These are phyloP conservation scores for Penicillium roqueforti DNA, from an alignment of 495 filamentous ascomycete genomes.

Conservation along the genomic window DNA sequence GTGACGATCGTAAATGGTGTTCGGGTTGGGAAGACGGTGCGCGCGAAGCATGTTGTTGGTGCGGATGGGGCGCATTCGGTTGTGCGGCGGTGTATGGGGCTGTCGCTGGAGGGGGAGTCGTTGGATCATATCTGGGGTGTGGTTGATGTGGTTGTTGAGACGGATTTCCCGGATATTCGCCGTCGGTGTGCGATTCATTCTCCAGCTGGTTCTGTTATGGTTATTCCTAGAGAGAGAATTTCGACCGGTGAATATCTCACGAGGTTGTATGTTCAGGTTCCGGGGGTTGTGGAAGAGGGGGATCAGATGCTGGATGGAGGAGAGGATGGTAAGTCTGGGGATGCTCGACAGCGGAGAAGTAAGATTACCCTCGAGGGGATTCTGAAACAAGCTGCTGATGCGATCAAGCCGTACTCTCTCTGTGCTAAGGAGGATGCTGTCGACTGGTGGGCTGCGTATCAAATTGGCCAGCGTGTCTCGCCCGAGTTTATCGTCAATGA, in stretches of 20 bases:
- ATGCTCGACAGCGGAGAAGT: slow-evolving; percentile 18
- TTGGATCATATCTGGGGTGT: slow-evolving; percentile 38
- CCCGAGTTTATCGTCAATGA: slow-evolving; percentile 47
- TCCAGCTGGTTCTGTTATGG: slow-evolving; percentile 24
- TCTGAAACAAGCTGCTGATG: slow-evolving; percentile 25
- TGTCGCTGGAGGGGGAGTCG: slow-evolving; percentile 42
- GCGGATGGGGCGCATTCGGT: slow-evolving; percentile 32
- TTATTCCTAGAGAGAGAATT: slow-evolving; percentile 32
- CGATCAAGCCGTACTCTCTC: slow-evolving; percentile 35
- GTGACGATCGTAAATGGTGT: neutral
- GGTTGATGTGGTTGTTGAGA: slow-evolving; percentile 33
- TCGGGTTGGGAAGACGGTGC: slow-evolving; percentile 1
- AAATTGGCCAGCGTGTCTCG: slow-evolving; percentile 36
- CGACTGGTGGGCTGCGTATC: slow-evolving; percentile 32
- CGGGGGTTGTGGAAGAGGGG: slow-evolving; percentile 8
- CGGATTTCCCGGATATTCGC: slow-evolving; percentile 39
- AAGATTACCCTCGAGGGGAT: slow-evolving; percentile 32
- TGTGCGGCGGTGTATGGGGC: slow-evolving; percentile 33
- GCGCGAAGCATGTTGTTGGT: slow-evolving; percentile 27
- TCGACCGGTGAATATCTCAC: slow-evolving; percentile 48
- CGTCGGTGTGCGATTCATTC: slow-evolving; percentile 31
- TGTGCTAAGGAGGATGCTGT: slow-evolving; percentile 17
- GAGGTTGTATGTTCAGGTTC: slow-evolving; percentile 52
- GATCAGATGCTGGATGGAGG: slow-evolving; percentile 2
- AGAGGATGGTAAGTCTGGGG: slow-evolving; percentile 11